These are phyloP conservation scores for Diaporthe caulivora DNA, from an alignment of 2,329 filamentous ascomycete species.

Conservation along the genomic window DNA sequence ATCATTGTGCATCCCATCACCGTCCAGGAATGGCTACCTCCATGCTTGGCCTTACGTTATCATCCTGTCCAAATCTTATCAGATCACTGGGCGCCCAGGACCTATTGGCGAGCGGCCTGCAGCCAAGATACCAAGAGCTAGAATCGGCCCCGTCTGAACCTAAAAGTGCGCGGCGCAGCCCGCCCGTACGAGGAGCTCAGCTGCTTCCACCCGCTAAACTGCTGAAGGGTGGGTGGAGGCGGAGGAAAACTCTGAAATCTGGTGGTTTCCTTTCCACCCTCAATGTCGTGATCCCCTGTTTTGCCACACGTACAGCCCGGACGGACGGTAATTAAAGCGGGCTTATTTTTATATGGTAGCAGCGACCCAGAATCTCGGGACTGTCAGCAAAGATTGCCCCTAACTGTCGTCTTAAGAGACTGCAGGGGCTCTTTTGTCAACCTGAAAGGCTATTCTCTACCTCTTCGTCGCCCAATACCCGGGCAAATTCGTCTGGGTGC, in stretches of 20 bases:
- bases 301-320: neutral
- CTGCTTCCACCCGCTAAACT: neutral
- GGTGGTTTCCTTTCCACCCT: neutral
- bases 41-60: conserved; percentile 28
- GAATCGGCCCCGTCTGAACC: conserved; percentile 12
- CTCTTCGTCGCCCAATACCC: neutral
- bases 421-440: neutral
- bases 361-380: neutral
- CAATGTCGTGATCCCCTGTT: neutral
- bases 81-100: conserved; percentile 23
- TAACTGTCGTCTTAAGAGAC: neutral
- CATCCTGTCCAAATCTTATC: conserved; percentile 9
- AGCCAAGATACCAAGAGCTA: conserved; percentile 28
- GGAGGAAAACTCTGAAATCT: neutral
- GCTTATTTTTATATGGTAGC: neutral
- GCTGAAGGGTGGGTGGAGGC: neutral
- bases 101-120: conserved; percentile 12
- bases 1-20: conserved; percentile 5
- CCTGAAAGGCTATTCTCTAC: neutral
- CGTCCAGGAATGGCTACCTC: neutral
- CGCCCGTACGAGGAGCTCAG: conserved; percentile 11
- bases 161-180: conserved; percentile 22
- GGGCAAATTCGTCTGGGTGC: neutral
- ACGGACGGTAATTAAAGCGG: neutral
- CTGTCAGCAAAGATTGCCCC: neutral